Evolutionary conservation across 208 protist species (phyloP).

Genomic region (Leishmania amazonensis): DNA sequence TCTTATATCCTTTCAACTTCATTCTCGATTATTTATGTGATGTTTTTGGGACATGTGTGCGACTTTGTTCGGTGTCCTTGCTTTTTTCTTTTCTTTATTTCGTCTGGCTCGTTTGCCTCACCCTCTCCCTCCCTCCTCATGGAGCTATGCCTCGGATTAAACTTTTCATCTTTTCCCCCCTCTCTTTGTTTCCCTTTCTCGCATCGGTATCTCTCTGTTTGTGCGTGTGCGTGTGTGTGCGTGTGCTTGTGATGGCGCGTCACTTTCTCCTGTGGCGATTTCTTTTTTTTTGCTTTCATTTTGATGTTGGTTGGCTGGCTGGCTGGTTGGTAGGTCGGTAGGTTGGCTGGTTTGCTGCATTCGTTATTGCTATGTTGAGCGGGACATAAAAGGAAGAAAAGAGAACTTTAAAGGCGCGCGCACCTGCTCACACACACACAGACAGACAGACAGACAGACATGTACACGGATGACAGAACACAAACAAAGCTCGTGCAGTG

Average conservation of each 20-base stretch:
- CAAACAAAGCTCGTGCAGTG: not conserved
- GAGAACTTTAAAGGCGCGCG: not conserved
- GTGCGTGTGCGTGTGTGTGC: not conserved
- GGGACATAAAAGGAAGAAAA: not conserved
- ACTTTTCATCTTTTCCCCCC: not conserved
- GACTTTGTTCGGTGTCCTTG: not conserved
- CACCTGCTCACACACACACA: not conserved
- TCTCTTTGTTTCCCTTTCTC: not conserved
- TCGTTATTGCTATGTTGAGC: no score
- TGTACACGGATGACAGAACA: not conserved
- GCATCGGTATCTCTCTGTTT: not conserved
- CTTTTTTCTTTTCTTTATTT: not conserved
- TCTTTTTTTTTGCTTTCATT: not conserved
- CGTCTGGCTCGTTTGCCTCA: not conserved
- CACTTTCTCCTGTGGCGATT: not conserved
- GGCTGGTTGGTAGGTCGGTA: not conserved
- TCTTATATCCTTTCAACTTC: not conserved
- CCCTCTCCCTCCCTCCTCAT: not conserved
- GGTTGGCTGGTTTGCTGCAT: not conserved
- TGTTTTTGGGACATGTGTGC: not conserved
- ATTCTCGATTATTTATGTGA: not conserved
- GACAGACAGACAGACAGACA: constrained; percentile 1
- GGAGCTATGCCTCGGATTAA: not conserved
- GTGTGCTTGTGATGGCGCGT: not conserved
- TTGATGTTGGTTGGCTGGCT: not conserved